Base-by-base conservation (phyloP, 2,329 filamentous ascomycete species). In the Apiospora malaysiana region DNA sequence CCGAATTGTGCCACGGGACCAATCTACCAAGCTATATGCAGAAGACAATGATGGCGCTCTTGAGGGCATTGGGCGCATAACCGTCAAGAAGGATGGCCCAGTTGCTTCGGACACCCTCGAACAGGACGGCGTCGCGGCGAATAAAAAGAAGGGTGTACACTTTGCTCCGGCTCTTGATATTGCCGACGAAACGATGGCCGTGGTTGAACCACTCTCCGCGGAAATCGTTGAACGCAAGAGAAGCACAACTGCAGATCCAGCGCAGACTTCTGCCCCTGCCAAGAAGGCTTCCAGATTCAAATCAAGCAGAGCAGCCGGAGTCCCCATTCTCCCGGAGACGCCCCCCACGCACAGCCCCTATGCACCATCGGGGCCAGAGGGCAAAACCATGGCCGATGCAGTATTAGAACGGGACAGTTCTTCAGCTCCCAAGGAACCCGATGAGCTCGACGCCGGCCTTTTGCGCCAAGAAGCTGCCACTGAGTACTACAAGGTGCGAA, bases 401-500 rank as follows among this genome's bases (percentile, higher is more conserved):
- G 77, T 92, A 21, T 80, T 91, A 27, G 90, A 92, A 79, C 86
- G 87, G 51, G 82, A 86, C 59, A 78, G 82, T 10, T 77, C 81
- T 2, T 70, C 75, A 1, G 74, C 74, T 37, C 74, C 79, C 9
- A 77, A 73, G 56, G 81, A 82, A 72, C 89, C 89, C 0, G 89
- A 93, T 74, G 91, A 93, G 74, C 85, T 95, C 49, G 92, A 97
- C 75, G 89, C 92, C 6, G 86, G 90, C 25, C 83, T 95, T 42
- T 85, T 95, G 68, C 88, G 92, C 69, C 90, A 93, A 73, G 92
- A 97, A 79, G 90, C 97, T 18, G 91, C 93, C 9, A 89, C 90
- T 47, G 93, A 97, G 78, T 97, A 97, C 80, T 92, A 97, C 79
- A 90, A 89, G 63, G 86, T 93, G 80, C 92, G 95, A 25, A 97